phyloP scores from a whole-genome alignment of 2,329 filamentous ascomycete species.

The Macroventuria anomochaeta region DNA sequence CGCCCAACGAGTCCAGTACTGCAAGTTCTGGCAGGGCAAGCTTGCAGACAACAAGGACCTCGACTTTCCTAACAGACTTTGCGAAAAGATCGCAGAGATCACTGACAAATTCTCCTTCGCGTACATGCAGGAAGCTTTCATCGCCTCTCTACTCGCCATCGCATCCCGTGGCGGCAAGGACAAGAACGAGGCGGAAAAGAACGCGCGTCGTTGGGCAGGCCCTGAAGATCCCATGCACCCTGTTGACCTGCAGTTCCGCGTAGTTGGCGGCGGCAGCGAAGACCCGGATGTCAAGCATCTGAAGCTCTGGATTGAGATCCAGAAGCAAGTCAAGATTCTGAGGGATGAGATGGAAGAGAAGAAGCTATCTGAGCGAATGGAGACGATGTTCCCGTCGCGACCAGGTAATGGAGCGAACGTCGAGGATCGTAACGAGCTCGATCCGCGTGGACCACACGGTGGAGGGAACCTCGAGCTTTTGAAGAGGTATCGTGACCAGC shows the following conservation, averaged over 20 bases:
- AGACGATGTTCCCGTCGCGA: slow-evolving; percentile 2
- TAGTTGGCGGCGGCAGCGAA: slow-evolving; percentile 8
- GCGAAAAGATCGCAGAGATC: slow-evolving; percentile 49
- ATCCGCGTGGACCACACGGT: background rate
- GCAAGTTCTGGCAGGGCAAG: slow-evolving; percentile 54
- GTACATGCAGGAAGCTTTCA: slow-evolving; percentile 55
- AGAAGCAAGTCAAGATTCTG: slow-evolving; percentile 53
- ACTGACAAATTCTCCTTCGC: slow-evolving; percentile 55
- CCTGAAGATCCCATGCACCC: slow-evolving; percentile 35
- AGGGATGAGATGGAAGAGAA: slow-evolving; percentile 49
- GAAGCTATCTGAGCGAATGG: slow-evolving; percentile 14
- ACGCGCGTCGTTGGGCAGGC: slow-evolving; percentile 33
- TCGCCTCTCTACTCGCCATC: slow-evolving; percentile 50
- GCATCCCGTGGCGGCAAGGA: slow-evolving; percentile 33
- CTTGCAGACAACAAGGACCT: slow-evolving; percentile 46
- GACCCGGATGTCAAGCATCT: slow-evolving; percentile 44
- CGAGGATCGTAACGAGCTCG: background rate
- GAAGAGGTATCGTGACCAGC: slow-evolving; percentile 28
- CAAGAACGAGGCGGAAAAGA: slow-evolving; percentile 9
- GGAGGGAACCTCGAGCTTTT: background rate
- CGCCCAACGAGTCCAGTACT: slow-evolving; percentile 51
- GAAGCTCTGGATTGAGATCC: slow-evolving; percentile 51
- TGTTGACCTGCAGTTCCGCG: slow-evolving; percentile 4
- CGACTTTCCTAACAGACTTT: slow-evolving; percentile 52
- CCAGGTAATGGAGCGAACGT: background rate